Base-by-base conservation (phyloP, 164 flowering plant species). In the Tetracentron sinense region DNA sequence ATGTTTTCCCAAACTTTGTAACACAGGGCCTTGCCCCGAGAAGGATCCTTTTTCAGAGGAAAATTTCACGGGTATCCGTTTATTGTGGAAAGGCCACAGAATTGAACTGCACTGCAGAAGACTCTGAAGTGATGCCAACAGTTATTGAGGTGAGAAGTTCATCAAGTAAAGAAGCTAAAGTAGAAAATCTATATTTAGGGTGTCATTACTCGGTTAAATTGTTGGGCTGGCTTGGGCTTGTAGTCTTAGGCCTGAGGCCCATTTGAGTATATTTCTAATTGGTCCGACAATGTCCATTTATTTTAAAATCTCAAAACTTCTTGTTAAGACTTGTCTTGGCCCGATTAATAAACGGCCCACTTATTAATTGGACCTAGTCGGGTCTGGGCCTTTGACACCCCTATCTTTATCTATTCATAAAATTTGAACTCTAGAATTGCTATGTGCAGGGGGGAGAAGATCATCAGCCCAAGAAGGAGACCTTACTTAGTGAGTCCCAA, bases 1-100 rank as follows among this genome's bases (percentile, higher is more conserved):
- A 33, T 4, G 38, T 4, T 48, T 26, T 55, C 15, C 49, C 44
- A 25, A 35, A 58, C 57, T 17, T 10, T 44, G 42, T 17, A 1
- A 7, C 15, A 2, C 91, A 85, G 50, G 94, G 94, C 38, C 52
- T 50, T 56, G 90, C 90, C 16, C 67, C 69, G 3, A 78, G 84
- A 75, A 81, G 94, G 75, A 51, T 83, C 19, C 81, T 78, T 1
- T 51, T 83, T 30, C 85, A 82, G 67, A 46, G 1, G 58, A 62
- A 65, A 38, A 47, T 68, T 27, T 58, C 74, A 30, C 69, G 66
- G 6, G 52, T 56, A 17, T 52, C 60, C 14, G 42, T 38, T 26
- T 42, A 54, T 1, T 61, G 71, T 42, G 6, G 63, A 22, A 48
- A 35, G 38, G 59, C 55, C 42, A 61, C 54, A 16, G 62, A 56